Base-by-base conservation (phyloP, 148 eudicot genomes). In the Silene conica region DNA sequence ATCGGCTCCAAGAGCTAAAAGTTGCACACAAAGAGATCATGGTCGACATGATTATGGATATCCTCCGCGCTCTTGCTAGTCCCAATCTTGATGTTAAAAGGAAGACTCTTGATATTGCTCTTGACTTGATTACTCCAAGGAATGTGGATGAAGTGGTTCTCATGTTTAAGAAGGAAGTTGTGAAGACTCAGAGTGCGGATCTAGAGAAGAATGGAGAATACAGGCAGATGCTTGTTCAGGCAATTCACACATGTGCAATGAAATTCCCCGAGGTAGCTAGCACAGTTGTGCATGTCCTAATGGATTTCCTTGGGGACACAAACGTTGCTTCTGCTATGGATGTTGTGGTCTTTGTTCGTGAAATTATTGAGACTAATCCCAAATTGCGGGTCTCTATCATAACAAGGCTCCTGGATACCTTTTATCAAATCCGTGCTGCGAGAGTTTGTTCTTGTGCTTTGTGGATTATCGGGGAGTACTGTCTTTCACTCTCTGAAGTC, bases 281-380 rank as follows among this genome's bases (percentile, higher is more conserved):
- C 88, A 94, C 98, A n/a, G 98, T 94, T 71, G 98, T 94, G 21
- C 96, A 88, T 85, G 86, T 94, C 71, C 83, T 91, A 82, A 91
- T 94, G 98, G 98, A 94, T 85, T 94, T 94, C 89, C 86, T 94
- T 80, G 98, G 98, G 38, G 98, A 94, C 81, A 87, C 87, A 56
- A 94, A 91, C 59, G 88, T 89, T 74, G 97, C 96, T 77, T 91
- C 91, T 64, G 98, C 97, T 59, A 81, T 93, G 82, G 97, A 93
- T 85, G 98, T 93, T 77, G 92, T 83, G 56, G 89, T 93, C 28
- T 93, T 93, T 72, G 97, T 93, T 77, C 80, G 95, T 72, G 98
- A 93, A 82, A 89, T 89, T 71, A 93, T 88, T 71, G 95, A 93
- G 83, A 91, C 97, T 8, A 91, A 93, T 75, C 95, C 95, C 16